These are phyloP conservation scores for Xylariaceae sp. DNA, from an alignment of 2,329 filamentous ascomycete genomes.

Conservation along the genomic window DNA sequence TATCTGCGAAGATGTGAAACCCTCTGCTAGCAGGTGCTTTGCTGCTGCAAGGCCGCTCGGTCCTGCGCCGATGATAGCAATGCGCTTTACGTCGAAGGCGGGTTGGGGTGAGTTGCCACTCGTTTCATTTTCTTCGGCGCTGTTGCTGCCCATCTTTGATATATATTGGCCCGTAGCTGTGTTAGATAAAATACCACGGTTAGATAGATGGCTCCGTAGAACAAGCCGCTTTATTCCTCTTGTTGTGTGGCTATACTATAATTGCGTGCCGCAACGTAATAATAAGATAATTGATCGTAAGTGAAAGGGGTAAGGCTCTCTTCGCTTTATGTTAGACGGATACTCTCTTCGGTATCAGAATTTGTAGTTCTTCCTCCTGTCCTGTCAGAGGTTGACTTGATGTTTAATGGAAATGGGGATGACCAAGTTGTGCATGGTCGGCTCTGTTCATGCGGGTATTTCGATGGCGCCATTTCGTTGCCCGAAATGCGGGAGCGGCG, in stretches of 20 bases:
- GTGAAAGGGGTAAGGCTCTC: background rate
- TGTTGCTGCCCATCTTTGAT: constrained; percentile 29
- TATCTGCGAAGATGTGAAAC: constrained; percentile 67
- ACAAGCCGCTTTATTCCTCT: no score
- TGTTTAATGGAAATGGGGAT: background rate
- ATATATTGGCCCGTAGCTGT: no score
- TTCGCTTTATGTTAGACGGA: background rate
- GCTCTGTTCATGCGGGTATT: background rate
- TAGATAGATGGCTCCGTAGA: no score
- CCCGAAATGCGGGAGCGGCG: constrained; percentile 1
- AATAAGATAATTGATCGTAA: background rate
- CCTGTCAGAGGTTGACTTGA: no score
- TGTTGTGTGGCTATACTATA: no score
- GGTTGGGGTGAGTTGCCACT: background rate
- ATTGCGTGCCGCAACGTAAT: no score
- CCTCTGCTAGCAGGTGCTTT: constrained; percentile 78
- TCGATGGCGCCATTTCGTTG: constrained; percentile 17
- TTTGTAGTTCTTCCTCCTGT: no score
- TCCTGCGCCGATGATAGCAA: constrained; percentile 85
- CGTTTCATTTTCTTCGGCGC: background rate
- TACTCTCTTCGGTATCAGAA: background rate
- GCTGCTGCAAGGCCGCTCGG: constrained; percentile 80
- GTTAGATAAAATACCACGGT: no score
- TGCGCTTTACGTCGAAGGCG: constrained; percentile 59
- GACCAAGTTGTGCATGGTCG: background rate